A percentile compares a stretch with the other conserved stretches of the same genome.
These are phyloP conservation scores for Spizellomyces sp. DNA, from an alignment of 192 early-diverging fungal species.

Conservation along the genomic window DNA sequence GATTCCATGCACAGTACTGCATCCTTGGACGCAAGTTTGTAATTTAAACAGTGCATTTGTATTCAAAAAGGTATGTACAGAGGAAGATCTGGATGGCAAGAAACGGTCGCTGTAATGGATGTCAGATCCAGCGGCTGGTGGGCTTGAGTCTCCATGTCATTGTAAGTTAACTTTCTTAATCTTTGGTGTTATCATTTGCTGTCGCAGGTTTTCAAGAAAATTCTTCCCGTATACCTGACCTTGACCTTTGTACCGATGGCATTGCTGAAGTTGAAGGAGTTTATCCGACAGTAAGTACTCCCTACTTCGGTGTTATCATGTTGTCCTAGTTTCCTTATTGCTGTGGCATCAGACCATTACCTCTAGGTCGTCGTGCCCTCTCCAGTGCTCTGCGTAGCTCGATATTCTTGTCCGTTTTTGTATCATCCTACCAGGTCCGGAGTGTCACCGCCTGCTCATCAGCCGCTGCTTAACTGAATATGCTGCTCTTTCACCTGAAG, in stretches of 20 bases:
- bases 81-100: too few relatives aligned
- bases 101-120: too few relatives aligned
- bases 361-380: conserved; percentile 47
- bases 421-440: conserved; percentile 58
- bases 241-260: conserved; percentile 72
- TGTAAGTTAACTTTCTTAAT: too few relatives aligned
- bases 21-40: conserved; percentile 36
- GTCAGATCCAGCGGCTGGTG: too few relatives aligned
- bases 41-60: conserved; percentile 8
- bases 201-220: conserved; percentile 34
- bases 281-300: conserved; percentile 30
- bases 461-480: not conserved
- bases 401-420: conserved; percentile 65
- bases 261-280: conserved; percentile 55
- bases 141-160: too few relatives aligned
- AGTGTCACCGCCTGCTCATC: not conserved
- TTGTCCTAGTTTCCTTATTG: not conserved
- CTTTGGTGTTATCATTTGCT: not conserved
- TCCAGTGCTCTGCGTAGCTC: conserved; percentile 61
- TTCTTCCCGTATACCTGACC: conserved; percentile 66
- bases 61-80: conserved; percentile 21
- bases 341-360: conserved; percentile 43
- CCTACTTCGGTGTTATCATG: not conserved
- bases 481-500: not conserved
- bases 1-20: conserved; percentile 59